Conservation (phyloP, 768 basidiomycete species). For the Suillus decipiens region DNA sequence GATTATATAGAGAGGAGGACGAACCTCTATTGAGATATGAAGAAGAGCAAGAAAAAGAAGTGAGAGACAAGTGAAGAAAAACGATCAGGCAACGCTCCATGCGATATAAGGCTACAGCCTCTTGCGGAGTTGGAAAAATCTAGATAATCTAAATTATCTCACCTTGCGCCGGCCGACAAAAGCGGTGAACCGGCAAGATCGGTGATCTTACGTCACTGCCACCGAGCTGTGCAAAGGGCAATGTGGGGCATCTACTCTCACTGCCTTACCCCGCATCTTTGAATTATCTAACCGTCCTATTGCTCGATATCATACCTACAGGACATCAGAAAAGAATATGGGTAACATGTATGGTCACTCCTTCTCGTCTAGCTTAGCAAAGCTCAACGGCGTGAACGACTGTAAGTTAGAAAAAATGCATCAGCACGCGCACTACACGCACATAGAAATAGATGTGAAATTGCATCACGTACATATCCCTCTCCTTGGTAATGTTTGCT, state of each 20-base stretch:
- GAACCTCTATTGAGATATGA: conserved; percentile 36
- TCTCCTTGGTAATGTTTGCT: conserved; percentile 94
- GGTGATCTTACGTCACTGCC: conserved; percentile 14
- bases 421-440: conserved; percentile 30
- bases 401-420: conserved; percentile 29
- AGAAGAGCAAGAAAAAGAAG: conserved; percentile 29
- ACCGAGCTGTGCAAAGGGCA: not conserved
- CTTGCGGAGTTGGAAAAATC: conserved; percentile 36
- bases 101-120: conserved; percentile 19
- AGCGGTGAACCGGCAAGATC: conserved; percentile 6
- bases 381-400: conserved; percentile 52
- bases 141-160: conserved; percentile 9
- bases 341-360: conserved; percentile 28
- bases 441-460: conserved; percentile 19
- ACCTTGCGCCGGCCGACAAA: conserved; percentile 11
- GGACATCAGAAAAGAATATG: conserved; percentile 23
- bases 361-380: conserved; percentile 43
- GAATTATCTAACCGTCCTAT: conserved; percentile 9
- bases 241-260: conserved; percentile 14
- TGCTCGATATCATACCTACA: conserved; percentile 17
- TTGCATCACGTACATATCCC: conserved; percentile 72
- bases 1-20: conserved; percentile 12
- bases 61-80: conserved; percentile 35
- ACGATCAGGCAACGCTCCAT: not conserved
- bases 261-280: conserved; percentile 12